Evolutionary conservation across 345 rosid genomes (phyloP), one percentile per base, ranked within the genome.

Genomic region (Luvunga scandens): DNA sequence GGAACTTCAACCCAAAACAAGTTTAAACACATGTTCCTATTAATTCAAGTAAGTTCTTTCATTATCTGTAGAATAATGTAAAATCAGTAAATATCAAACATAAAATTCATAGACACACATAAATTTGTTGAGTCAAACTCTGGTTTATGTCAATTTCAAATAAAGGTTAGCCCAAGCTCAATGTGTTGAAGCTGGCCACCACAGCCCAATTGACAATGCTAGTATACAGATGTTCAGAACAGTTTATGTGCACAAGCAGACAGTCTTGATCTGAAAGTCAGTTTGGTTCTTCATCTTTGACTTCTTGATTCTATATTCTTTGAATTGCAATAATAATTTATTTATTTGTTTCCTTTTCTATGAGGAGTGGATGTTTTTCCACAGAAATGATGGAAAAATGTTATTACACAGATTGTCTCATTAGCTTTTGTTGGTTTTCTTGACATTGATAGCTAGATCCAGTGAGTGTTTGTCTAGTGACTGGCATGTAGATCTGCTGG

Each of bases 401-500:
- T 36, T 34, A 56, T 7, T 31, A 50, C 63, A 18, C 36, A 53
- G 48, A 76, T 33, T 14, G 28, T 24, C 33, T 76, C 25, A 66
- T n/a, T 53, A 53, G 19, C 55, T 55, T 31, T 24, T n/a, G 45
- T 67, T 27, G 53, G 45, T 67, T 76, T 66, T 66, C 25, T 66
- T 66, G 55, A 66, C n/a, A 75, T 30, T 34, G 64, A 34, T 66
- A 33, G 50, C 33, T 38, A 76, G 36, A 55, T 76, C 8, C 22
- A 50, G 48, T 76, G 72, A 72, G 10, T 76, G 27, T 76, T 61
- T 66, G 72, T 34, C 36, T 76, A 21, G 25, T 36, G 13, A 36
- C 57, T 65, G 63, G 72, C 72, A 75, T 34, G 56, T 24, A 66
- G 78, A 65, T 67, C 42, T 48, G 61, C 65, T 31, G 72, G 34